These are phyloP conservation scores for Vickermania spadyakhi DNA, from an alignment of 208 protist genomes.

Conservation along the genomic window DNA sequence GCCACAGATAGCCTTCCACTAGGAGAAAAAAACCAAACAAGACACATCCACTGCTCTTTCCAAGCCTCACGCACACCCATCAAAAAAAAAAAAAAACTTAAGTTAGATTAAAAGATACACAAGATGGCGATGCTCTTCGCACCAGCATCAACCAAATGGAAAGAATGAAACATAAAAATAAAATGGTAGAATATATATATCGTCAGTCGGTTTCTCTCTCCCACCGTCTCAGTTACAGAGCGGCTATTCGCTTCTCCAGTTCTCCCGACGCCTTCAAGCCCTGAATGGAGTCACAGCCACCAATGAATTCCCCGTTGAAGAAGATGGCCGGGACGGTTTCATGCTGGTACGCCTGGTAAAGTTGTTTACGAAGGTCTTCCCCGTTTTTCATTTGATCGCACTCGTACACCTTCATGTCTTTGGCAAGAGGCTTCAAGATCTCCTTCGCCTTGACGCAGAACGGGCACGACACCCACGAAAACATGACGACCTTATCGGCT, in stretches of 20 bases:
- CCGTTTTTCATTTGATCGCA: slow-evolving; percentile 40
- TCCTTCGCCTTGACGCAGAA: slow-evolving; percentile 52
- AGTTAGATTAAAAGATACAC: no score
- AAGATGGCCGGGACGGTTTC: slow-evolving; percentile 73
- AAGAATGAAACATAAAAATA: background rate
- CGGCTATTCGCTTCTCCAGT: slow-evolving; percentile 31
- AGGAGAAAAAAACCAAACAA: no score
- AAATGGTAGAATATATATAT: background rate
- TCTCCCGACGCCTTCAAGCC: slow-evolving; percentile 32
- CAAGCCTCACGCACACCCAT: no score
- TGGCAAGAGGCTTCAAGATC: slow-evolving; percentile 28
- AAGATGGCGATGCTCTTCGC: no score
- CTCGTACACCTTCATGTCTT: slow-evolving; percentile 47
- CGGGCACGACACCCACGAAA: slow-evolving; percentile 55
- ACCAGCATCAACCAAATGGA: no score
- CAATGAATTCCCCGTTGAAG: slow-evolving; percentile 70
- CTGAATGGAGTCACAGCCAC: slow-evolving; percentile 46
- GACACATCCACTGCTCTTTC: no score
- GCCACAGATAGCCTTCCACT: no score
- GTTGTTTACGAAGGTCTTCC: slow-evolving; percentile 32
- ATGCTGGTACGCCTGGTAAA: slow-evolving; percentile 38
- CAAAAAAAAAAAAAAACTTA: no score
- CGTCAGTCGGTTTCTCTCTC: background rate
- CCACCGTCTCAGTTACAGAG: background rate
- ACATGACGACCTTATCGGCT: slow-evolving; percentile 53